These are phyloP conservation scores for Ganoderma resinaceum DNA, from an alignment of 1,284 basidiomycete genomes.

Conservation along the genomic window DNA sequence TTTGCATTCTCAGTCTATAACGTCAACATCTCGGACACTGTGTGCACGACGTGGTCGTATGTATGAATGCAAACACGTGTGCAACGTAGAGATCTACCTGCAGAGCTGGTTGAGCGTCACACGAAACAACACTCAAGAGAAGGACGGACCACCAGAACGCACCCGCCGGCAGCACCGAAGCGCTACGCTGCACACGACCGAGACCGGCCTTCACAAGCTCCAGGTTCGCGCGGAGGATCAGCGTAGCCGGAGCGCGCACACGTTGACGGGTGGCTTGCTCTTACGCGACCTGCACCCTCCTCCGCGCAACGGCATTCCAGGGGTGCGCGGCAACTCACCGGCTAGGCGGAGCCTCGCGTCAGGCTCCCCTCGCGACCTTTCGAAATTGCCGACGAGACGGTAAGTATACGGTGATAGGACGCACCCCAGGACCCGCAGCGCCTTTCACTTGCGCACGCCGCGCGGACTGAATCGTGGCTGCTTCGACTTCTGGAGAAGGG, in stretches of 20 bases:
- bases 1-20: not conserved
- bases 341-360: slow-evolving; percentile 1
- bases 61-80: not conserved
- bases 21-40: not conserved
- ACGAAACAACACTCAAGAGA: not conserved
- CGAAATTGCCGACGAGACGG: not conserved
- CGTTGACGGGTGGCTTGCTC: no score
- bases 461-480: not conserved
- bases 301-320: not conserved
- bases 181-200: not conserved
- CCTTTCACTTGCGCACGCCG: not conserved
- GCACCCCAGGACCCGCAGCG: not conserved
- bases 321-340: not conserved
- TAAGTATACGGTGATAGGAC: not conserved
- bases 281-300: not conserved
- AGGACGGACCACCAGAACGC: not conserved
- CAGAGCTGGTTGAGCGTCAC: not conserved
- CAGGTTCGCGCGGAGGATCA: slow-evolving; percentile 1
- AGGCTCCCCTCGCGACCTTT: not conserved
- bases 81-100: not conserved
- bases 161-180: not conserved
- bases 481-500: not conserved
- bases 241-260: not conserved
- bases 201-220: not conserved
- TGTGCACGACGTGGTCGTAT: not conserved